phyloP scores from a whole-genome alignment of 2,329 filamentous ascomycete genomes.

The Drechslerella coelobrocha region DNA sequence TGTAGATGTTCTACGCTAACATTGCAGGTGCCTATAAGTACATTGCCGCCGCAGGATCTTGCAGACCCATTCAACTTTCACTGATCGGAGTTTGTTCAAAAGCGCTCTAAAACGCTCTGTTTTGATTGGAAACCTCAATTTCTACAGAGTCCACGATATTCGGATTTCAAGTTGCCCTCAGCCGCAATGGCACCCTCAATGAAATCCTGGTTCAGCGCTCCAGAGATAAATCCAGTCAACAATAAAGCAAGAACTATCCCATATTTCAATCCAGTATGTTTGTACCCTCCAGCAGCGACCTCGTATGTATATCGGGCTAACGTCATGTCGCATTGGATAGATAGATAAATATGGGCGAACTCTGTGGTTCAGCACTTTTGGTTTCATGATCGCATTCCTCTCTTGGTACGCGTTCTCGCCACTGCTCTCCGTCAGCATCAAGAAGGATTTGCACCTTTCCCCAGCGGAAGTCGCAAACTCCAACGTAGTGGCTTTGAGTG shows the following conservation, averaged over 20 bases:
- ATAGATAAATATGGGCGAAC: conserved; percentile 78
- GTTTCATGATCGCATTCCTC: conserved; percentile 86
- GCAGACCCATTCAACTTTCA: too few relatives aligned
- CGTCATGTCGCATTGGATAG: conserved; percentile 3
- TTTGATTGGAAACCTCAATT: background rate
- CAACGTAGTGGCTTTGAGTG: conserved; percentile 81
- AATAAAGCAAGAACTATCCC: conserved; percentile 82
- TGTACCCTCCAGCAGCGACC: background rate
- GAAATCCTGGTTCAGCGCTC: conserved; percentile 59
- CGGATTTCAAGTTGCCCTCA: background rate
- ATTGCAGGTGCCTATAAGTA: conserved; percentile 37
- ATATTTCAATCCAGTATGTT: conserved; percentile 71
- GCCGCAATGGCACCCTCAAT: conserved; percentile 27
- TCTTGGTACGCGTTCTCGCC: conserved; percentile 94
- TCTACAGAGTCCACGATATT: background rate
- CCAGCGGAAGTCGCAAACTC: conserved; percentile 80
- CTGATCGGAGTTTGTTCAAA: background rate
- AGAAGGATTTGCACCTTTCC: conserved; percentile 75
- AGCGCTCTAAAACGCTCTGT: background rate
- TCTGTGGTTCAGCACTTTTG: conserved; percentile 88
- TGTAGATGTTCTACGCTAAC: conserved; percentile 27
- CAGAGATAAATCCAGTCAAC: conserved; percentile 82
- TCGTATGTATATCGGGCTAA: conserved; percentile 3
- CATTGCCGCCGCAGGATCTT: background rate
- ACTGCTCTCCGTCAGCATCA: conserved; percentile 78